Base-by-base conservation (phyloP, 2,329 filamentous ascomycete species). In the Ophiostoma sp. region DNA sequence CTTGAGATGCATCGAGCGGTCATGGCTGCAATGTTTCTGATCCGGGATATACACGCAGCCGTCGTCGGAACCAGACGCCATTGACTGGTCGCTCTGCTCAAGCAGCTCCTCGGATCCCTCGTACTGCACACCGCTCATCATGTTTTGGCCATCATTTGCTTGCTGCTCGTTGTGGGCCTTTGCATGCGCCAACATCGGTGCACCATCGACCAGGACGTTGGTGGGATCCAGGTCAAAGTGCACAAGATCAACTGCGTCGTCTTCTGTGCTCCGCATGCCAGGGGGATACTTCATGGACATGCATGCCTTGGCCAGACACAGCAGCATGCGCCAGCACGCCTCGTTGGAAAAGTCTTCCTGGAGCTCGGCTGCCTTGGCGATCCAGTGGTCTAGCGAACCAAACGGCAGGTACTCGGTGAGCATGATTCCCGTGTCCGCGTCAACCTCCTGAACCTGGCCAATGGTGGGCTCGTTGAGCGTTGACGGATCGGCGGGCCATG, bases 251-350 rank as follows among this genome's bases (percentile, higher is more conserved):
- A 27, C 18, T 55, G n/a, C 49, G 3, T 55, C n/a, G n/a, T 6
- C n/a, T 8, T 14, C 18, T n/a, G 7, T 36, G 49, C 49, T 18
- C 36, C 64, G 65, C 14, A 18, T 3, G 27, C 44, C 45, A 2
- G 66, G 16, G 0, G 72, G 73, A 9, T 68, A 69, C 18, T 70
- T 41, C 69, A 74, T 67, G 9, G 70, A 66, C n/a, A 71, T 58
- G 63, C 71, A 72, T 5, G 42, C 72, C 14, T 71, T 66, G 11
- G 69, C 68, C 14, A 74, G 60, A 55, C 72, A 73, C 38, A 64
- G 58, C 6, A 73, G 65, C 45, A 72, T 65, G 1, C 65, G 67
- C 73, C 73, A 74, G 11, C 71, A 68, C 3, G 62, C 62, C 8
- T 67, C 63, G 4, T 64, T 41, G 1, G 68, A 66, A 2, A 71